Base-by-base conservation (phyloP, 441 rosid genomes). In the Bruguiera hainesii region DNA sequence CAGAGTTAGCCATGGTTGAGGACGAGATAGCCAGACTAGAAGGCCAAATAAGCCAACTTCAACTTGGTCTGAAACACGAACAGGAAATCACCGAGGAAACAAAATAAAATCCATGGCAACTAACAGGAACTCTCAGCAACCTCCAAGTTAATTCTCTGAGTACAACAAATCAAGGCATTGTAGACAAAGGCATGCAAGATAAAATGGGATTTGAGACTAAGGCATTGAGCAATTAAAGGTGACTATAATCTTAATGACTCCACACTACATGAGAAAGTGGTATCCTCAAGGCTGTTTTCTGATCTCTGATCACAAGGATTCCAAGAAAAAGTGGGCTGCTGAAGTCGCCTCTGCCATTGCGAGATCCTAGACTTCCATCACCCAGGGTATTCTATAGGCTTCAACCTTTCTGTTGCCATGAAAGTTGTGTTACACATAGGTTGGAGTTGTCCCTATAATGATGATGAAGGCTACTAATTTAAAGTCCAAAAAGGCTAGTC, bases 221-320 rank as follows among this genome's bases (percentile, higher is more conserved):
- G 83, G 88, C 98, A 7, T 66, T 93, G 78, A 81, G 89, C 97
- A 57, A 93, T 90, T 52, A 87, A 89, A 70, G 93, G 89, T 4
- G 97, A 89, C 70, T 90, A 82, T 53, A 56, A 67, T 26, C 71
- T 71, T 1, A 84, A 75, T 63, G 88, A 84, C 81, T 87, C 82
- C 74, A 84, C 73, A 48, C 56, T 78, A 3, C 79, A 65, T 56
- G 89, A 84, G 64, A 84, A 80, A 79, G 59, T 61, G 61, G 73
- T 79, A 60, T 71, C 63, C 6, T 64, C 84, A 1, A 79, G 77
- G 67, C 49, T 64, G 48, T 65, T 72, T 62, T 48, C 66, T 50
- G 86, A 81, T 70, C 84, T 48, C 66, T 50, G 86, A 81, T 70
- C 84, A 80, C 69, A 83, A 83, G 69, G 64, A 29, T 74, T 64